Evolutionary conservation across 2,329 filamentous ascomycete species (phyloP), one percentile per base, ranked within the genome.

Genomic region (Calonectria crousiana): DNA sequence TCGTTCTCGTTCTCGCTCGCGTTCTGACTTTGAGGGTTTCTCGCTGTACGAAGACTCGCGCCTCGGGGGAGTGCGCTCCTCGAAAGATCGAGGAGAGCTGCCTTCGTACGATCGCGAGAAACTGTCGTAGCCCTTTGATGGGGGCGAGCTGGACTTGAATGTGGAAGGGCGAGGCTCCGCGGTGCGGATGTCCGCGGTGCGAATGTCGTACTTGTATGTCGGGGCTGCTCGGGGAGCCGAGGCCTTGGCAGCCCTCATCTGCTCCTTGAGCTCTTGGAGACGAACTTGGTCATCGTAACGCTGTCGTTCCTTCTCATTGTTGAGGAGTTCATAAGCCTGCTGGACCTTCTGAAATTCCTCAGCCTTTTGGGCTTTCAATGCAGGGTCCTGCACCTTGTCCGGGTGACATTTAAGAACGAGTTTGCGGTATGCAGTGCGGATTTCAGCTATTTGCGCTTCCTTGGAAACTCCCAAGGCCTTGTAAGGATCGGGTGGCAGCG

Each of bases 301-400:
- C 73, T 88, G 85, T 74, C 95, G 89, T 82, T 93, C 92, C 9
- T 87, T 88, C 34, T 96, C 94, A 82, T 98, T 93, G 81, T 92
- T 94, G 74, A 99, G 91, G 36, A 97, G 89, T 85, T 98, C 97
- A 85, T 98, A 99, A 66, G 97, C 96, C 80, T 96, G 92, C 84
- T 98, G 96, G 41, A 98, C 95, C 83, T 92, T 93, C 85, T 98
- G 95, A 82, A 98, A 99, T 85, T 98, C 93, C 79, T 95, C 93
- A 79, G 94, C 92, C 84, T 96, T 97, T 79, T 92, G 87, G 73
- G 92, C 91, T 85, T 97, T 97, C 80, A 94, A 88, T 20, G 91
- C 88, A 68, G 93, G 92, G 81, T 98, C 91, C 78, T 95, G 93
- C 76, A 98, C 92, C 86, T 98, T 98, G 88, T 98, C 96, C 41